Base-by-base conservation (phyloP, 768 basidiomycete species). In the Suillus luteus region DNA sequence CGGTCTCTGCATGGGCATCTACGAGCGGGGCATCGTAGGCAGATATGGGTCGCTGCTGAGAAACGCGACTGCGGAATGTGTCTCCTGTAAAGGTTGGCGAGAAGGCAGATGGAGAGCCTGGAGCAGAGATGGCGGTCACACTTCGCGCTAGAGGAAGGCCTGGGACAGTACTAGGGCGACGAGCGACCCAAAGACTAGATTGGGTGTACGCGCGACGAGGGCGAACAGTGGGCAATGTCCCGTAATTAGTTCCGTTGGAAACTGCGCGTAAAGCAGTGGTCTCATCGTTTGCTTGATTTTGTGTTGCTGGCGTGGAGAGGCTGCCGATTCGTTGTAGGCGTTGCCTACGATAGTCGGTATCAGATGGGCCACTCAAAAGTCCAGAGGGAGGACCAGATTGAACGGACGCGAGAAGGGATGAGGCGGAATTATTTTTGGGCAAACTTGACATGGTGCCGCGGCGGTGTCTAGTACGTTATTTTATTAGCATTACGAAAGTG, bases 21-120 rank as follows among this genome's bases (percentile, higher is more conserved):
- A 64, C 72, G 22, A 76, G 69, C 8, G 76, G 74, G 5, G 83
- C 83, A 68, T 93, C 92, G 65, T 93, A 93, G 3, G 89, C 84
- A 2, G 90, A 88, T 62, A 92, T 88, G 0, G 88, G 89, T 10
- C 91, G 83, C 68, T 86, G 83, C 11, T 58, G 57, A 43, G 78
- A 72, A 46, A 70, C 66, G 57, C 74, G 79, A 55, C 85, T 73
- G 58, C 79, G 71, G 65, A 81, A 76, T 8, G 80, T 69, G 27
- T 64, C 49, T 1, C 63, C 70, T 8, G 70, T 75, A 38, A 81
- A 73, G 4, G 71, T 70, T 5, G 83, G 73, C 7, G 78, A 71
- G 55, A 70, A 68, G 24, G 68, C 2, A 4, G 65, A 64, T 8
- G 81, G 77, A 59, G 77, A 76, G 3, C 75, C 62, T 9, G 83